Evolutionary conservation across 352 stramenopile genomes (phyloP).

Genomic region (Pythium sp.): DNA sequence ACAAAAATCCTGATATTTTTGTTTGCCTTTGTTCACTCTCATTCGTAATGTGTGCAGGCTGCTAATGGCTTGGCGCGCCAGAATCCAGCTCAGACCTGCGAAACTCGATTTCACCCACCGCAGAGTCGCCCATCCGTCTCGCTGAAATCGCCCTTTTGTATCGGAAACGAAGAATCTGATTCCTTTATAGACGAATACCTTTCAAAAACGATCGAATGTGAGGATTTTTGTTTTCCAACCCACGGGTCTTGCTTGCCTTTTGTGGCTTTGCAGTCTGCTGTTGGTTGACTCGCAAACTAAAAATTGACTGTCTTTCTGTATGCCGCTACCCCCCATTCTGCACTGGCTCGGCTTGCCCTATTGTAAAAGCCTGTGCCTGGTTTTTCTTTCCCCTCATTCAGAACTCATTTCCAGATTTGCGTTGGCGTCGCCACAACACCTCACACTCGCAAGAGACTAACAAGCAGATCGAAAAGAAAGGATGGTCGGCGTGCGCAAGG

Average conservation of each 20-base stretch:
- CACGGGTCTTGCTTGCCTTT: neutral
- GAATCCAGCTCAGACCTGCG: neutral
- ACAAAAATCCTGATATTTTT: neutral
- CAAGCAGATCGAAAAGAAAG: conserved; percentile 1
- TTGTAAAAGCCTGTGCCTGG: neutral
- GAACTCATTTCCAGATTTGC: conserved; percentile 10
- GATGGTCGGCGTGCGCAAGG: conserved; percentile 15
- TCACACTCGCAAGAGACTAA: neutral
- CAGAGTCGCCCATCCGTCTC: neutral
- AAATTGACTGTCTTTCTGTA: neutral
- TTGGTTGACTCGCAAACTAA: too few relatives aligned
- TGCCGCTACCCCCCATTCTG: neutral
- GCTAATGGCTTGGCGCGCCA: neutral
- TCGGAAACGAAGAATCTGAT: neutral
- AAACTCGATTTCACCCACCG: neutral
- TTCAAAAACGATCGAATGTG: neutral
- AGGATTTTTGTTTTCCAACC: neutral
- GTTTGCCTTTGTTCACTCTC: neutral
- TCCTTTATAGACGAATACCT: neutral
- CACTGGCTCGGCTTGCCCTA: neutral
- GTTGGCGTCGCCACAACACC: conserved; percentile 1
- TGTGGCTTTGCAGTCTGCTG: too few relatives aligned
- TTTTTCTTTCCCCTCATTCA: neutral
- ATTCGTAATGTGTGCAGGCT: too few relatives aligned
- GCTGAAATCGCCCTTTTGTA: neutral